Conservation (phyloP, 2,329 filamentous ascomycete species). For the Alternaria sp. region DNA sequence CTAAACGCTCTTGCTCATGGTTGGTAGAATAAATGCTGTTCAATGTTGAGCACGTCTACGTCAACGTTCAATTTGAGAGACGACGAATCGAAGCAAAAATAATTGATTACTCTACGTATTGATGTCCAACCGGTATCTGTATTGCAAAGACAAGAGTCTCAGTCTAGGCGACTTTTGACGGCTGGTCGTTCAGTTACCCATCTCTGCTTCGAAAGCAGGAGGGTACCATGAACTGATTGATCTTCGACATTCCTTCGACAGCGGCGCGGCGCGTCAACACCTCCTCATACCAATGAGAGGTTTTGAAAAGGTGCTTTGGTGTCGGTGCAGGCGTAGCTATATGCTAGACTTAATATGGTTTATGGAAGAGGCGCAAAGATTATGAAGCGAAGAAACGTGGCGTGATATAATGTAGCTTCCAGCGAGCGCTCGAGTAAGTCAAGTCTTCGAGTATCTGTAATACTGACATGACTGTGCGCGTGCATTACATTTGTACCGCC, state of each 20-base stretch:
- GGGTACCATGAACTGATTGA: constrained; percentile 27
- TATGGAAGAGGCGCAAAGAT: neutral
- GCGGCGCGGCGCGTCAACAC: constrained; percentile 23
- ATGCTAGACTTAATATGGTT: neutral
- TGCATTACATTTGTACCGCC: neutral
- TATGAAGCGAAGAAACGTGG: neutral
- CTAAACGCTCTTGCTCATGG: neutral
- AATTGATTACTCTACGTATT: neutral
- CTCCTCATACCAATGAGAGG: constrained; percentile 34
- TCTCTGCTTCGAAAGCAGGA: constrained; percentile 26
- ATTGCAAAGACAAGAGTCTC: constrained; percentile 47
- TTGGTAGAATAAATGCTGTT: neutral
- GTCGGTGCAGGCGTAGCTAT: constrained; percentile 13
- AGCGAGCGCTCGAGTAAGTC: neutral
- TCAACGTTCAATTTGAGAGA: neutral
- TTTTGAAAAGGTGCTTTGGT: constrained; percentile 24
- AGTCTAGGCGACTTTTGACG: constrained; percentile 47
- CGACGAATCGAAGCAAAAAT: neutral
- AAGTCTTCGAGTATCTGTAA: neutral
- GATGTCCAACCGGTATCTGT: constrained; percentile 50
- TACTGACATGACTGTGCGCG: neutral
- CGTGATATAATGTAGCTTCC: neutral
- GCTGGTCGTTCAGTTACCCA: constrained; percentile 29
- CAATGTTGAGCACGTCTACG: neutral
- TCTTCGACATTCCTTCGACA: constrained; percentile 34